Percentiles rank a stretch among this genome's conserved stretches.
These are phyloP conservation scores for Kalanchoe fedtschenkoi DNA, from an alignment of 164 flowering plant species.

Conservation along the genomic window DNA sequence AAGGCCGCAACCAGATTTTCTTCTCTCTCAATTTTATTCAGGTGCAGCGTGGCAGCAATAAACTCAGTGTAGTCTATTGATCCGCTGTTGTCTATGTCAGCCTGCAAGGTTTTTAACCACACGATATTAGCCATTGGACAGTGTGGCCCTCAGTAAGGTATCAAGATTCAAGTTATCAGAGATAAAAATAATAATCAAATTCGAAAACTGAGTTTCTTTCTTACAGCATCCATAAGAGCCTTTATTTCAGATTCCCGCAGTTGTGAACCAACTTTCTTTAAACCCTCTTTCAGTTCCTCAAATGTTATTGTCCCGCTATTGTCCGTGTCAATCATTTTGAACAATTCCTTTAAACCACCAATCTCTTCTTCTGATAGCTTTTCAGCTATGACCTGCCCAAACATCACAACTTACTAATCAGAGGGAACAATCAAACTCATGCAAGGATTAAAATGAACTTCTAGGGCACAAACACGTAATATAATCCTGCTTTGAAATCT, in stretches of 20 bases:
- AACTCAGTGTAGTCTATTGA: conserved; percentile 5
- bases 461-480: neutral
- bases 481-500: too few species aligned
- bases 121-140: neutral
- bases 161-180: neutral
- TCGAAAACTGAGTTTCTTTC: neutral
- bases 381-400: conserved; percentile 7
- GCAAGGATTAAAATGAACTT: neutral
- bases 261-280: conserved; percentile 7
- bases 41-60: conserved; percentile 4
- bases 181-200: neutral
- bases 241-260: conserved; percentile 6
- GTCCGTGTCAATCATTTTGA: conserved; percentile 6
- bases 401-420: neutral
- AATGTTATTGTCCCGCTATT: conserved; percentile 9
- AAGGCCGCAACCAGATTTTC: conserved; percentile 5
- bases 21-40: conserved; percentile 5
- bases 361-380: conserved; percentile 9
- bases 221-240: conserved; percentile 7
- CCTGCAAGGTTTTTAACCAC: neutral
- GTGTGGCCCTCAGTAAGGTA: neutral
- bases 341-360: conserved; percentile 8
- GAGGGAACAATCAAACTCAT: neutral
- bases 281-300: conserved; percentile 11
- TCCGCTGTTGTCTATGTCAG: conserved; percentile 5